Percentiles rank a stretch among this genome's conserved stretches.
Evolutionary conservation across 192 early-diverging fungal genomes (phyloP).

Genomic region (Linnemannia elongata): DNA sequence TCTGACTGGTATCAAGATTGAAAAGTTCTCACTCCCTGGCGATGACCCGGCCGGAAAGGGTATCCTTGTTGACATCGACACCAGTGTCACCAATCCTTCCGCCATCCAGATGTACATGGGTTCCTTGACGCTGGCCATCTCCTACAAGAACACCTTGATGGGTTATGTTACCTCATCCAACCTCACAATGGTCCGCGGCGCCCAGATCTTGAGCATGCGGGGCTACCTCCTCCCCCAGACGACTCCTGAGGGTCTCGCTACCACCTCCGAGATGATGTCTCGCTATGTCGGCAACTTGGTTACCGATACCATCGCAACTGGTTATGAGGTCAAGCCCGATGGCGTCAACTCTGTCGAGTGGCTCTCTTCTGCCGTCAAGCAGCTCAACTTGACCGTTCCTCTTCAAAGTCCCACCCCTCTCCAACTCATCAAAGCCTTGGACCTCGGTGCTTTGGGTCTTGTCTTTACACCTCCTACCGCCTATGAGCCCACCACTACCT

Average conservation of each 20-base stretch:
- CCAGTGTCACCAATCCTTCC: constrained; percentile 61
- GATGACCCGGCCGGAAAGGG: constrained; percentile 65
- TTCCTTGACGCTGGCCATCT: constrained; percentile 57
- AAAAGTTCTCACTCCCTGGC: constrained; percentile 60
- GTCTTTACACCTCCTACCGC: constrained; percentile 35
- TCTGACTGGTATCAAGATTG: constrained; percentile 59
- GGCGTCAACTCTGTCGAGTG: constrained; percentile 39
- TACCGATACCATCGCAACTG: too few species aligned
- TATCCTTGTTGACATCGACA: constrained; percentile 61
- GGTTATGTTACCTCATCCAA: constrained; percentile 56
- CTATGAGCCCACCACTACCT: constrained; percentile 23
- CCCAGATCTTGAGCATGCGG: constrained; percentile 56
- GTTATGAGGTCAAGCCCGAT: too few species aligned
- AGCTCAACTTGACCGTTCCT: constrained; percentile 56
- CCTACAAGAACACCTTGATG: constrained; percentile 57
- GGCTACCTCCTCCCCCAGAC: constrained; percentile 62
- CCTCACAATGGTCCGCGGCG: constrained; percentile 55
- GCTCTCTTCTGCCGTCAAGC: constrained; percentile 29
- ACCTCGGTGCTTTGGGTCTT: constrained; percentile 60
- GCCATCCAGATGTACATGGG: constrained; percentile 65
- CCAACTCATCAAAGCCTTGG: constrained; percentile 60
- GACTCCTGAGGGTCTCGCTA: constrained; percentile 43
- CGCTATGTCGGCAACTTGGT: neutral
- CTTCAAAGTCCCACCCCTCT: constrained; percentile 31
- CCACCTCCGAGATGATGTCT: constrained; percentile 59